Evolutionary conservation across 176 grass and related monocot genomes (phyloP).

Genomic region (Ampelocalamus luodianensis): DNA sequence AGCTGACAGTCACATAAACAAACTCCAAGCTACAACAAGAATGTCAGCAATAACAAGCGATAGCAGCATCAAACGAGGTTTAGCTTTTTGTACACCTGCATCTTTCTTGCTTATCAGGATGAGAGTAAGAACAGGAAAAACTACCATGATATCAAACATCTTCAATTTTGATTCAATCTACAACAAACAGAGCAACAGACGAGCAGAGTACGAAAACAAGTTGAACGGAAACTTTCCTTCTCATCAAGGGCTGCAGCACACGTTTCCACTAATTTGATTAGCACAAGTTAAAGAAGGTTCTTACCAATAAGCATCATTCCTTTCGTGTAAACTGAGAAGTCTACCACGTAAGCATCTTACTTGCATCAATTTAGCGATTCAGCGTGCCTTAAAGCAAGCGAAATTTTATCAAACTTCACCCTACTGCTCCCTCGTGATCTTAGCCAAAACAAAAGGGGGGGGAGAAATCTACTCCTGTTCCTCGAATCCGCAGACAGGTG

Average conservation of each 20-base stretch:
- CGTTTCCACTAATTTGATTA: not conserved
- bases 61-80: not conserved
- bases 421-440: not conserved
- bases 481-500: not conserved
- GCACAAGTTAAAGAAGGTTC: not conserved
- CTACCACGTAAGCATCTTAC: not conserved
- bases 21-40: not conserved
- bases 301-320: not conserved
- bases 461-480: not conserved
- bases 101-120: not conserved
- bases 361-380: not conserved
- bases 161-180: not conserved
- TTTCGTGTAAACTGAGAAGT: not conserved
- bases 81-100: not conserved
- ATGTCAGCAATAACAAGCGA: not conserved
- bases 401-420: not conserved
- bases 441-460: not conserved
- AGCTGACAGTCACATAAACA: constrained; percentile 5
- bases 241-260: not conserved
- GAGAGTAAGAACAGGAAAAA: not conserved
- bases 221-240: not conserved
- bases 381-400: not conserved
- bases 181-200: not conserved
- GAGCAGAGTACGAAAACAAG: not conserved
- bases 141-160: not conserved